Percentiles rank a stretch among this genome's conserved stretches.
These are phyloP conservation scores for Wilcoxina mikolae DNA, from an alignment of 495 filamentous ascomycete species.

Conservation along the genomic window DNA sequence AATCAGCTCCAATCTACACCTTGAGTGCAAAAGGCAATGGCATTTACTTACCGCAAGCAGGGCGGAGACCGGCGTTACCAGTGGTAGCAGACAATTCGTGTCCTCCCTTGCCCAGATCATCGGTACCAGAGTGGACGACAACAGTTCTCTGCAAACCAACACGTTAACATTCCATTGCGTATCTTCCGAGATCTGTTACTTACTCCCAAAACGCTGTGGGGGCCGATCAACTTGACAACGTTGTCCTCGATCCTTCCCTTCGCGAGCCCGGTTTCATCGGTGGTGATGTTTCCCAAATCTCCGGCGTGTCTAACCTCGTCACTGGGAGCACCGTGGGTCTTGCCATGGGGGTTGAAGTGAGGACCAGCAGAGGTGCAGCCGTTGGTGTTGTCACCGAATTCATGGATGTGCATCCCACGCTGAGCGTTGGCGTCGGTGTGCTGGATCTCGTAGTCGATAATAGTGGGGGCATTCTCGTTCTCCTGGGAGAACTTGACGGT, in stretches of 20 bases:
- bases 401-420: slow-evolving; percentile 95
- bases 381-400: slow-evolving; percentile 99
- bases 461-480: slow-evolving; percentile 64
- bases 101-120: slow-evolving; percentile 82
- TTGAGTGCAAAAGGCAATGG: neutral
- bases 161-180: slow-evolving; percentile 2
- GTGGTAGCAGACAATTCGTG: slow-evolving; percentile 93
- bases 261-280: slow-evolving; percentile 77
- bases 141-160: slow-evolving; percentile 57
- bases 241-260: slow-evolving; percentile 60
- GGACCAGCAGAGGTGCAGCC: slow-evolving; percentile 95
- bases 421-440: slow-evolving; percentile 88
- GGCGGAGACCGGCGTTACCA: slow-evolving; percentile 81
- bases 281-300: slow-evolving; percentile 93
- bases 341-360: slow-evolving; percentile 92
- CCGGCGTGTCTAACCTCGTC: slow-evolving; percentile 85
- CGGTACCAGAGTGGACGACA: slow-evolving; percentile 85
- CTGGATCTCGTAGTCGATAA: slow-evolving; percentile 77
- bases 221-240: slow-evolving; percentile 83
- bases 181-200: slow-evolving; percentile 28
- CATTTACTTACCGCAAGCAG: slow-evolving; percentile 65
- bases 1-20: neutral
- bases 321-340: slow-evolving; percentile 74
- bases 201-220: slow-evolving; percentile 90
- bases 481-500: slow-evolving; percentile 91